Evolutionary conservation across 2,329 filamentous ascomycete genomes (phyloP).

Genomic region (Pseudocercospora ulei): DNA sequence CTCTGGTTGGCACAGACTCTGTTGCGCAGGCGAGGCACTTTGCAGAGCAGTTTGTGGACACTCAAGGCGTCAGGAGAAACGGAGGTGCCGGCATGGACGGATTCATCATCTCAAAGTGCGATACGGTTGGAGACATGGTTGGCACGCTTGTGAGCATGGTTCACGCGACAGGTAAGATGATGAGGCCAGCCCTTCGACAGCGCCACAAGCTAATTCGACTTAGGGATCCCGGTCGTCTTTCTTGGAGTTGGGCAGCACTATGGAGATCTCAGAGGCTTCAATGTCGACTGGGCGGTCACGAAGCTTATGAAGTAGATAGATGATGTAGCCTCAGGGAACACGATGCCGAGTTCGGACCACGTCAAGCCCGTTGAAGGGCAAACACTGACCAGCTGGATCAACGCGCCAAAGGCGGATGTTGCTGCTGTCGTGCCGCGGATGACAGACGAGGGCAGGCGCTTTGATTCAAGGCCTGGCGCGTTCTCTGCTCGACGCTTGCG

Average conservation of each 20-base stretch:
- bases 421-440: too few species aligned
- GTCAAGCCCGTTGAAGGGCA: too few species aligned
- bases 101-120: slow-evolving; percentile 97
- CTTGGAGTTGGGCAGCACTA: slow-evolving; percentile 65
- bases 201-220: too few species aligned
- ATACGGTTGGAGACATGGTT: slow-evolving; percentile 99
- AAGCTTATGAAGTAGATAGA: slow-evolving; percentile 46
- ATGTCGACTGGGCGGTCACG: slow-evolving; percentile 54
- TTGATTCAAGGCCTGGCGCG: too few species aligned
- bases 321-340: too few species aligned
- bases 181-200: slow-evolving; percentile 36
- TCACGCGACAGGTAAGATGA: slow-evolving; percentile 59
- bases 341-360: too few species aligned
- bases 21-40: slow-evolving; percentile 96
- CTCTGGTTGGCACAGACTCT: slow-evolving; percentile 87
- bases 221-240: slow-evolving; percentile 84
- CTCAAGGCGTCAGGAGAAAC: slow-evolving; percentile 32
- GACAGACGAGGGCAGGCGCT: too few species aligned
- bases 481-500: too few species aligned
- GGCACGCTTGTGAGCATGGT: slow-evolving; percentile 93
- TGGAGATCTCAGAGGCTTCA: slow-evolving; percentile 54
- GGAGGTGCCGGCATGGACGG: slow-evolving; percentile 73
- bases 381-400: too few species aligned
- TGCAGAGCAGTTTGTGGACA: slow-evolving; percentile 64
- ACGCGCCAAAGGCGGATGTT: too few species aligned